Percentiles rank a stretch among this genome's conserved stretches.
Evolutionary conservation across 1,284 basidiomycete species (phyloP).

Genomic region (Veloboletus limbatus): DNA sequence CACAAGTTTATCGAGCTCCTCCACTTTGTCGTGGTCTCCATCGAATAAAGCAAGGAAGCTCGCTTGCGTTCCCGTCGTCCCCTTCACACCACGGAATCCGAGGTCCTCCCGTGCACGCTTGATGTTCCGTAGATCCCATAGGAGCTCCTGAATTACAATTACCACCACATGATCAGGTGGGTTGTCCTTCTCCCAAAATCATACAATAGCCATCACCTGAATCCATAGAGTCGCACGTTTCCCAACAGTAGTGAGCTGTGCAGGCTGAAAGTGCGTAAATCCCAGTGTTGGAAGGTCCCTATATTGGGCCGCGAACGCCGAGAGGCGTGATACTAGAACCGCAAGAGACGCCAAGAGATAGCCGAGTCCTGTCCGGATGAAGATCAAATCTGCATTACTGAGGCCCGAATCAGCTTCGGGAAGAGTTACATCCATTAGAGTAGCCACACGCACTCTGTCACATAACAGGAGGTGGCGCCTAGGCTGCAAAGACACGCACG

Average conservation of each 20-base stretch:
- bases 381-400: conserved; percentile 97
- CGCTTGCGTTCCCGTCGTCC: conserved; percentile 97
- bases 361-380: conserved; percentile 85
- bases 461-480: conserved; percentile 98
- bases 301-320: conserved; percentile 73
- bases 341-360: conserved; percentile 87
- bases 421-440: conserved; percentile 8
- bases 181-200: neutral
- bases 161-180: neutral
- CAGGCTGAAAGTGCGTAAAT: conserved; percentile 99
- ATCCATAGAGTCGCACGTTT: conserved; percentile 99
- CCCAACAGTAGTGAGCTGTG: conserved; percentile 98
- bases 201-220: conserved; percentile 50
- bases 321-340: conserved; percentile 85
- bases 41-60: conserved; percentile 95
- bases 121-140: conserved; percentile 97
- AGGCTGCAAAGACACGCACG: conserved; percentile 47
- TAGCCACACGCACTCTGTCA: conserved; percentile 77
- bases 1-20: conserved; percentile 85
- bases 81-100: conserved; percentile 98
- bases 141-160: conserved; percentile 65
- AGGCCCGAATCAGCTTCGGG: conserved; percentile 11
- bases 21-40: conserved; percentile 93
- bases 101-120: conserved; percentile 89
- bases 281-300: conserved; percentile 86